Percentiles rank a stretch among this genome's conserved stretches.
Conservation (phyloP, 768 basidiomycete species). For the Hypholoma sublateritium region DNA sequence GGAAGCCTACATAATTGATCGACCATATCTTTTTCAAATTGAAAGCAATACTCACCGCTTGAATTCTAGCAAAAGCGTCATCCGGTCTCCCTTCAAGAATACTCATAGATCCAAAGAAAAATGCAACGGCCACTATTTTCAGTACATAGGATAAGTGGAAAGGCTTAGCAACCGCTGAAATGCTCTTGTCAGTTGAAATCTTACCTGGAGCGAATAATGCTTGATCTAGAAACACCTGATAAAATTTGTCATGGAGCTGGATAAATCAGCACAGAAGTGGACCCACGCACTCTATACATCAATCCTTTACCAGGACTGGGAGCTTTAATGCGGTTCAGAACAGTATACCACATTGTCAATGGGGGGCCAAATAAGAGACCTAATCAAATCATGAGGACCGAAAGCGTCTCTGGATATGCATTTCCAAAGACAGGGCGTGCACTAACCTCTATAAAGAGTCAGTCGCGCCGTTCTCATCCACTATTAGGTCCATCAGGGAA, state of each 20-base stretch:
- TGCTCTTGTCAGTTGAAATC: constrained; percentile 7
- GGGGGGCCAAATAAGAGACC: constrained; percentile 78
- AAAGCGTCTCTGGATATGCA: background rate
- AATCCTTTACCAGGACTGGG: constrained; percentile 54
- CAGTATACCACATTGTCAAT: constrained; percentile 79
- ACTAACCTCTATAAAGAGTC: constrained; percentile 69
- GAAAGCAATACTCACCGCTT: constrained; percentile 35
- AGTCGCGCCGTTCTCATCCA: constrained; percentile 54
- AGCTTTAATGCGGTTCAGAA: constrained; percentile 72
- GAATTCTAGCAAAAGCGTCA: constrained; percentile 45
- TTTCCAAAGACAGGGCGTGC: background rate
- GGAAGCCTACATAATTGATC: constrained; percentile 48
- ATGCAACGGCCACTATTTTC: constrained; percentile 33
- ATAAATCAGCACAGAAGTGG: background rate
- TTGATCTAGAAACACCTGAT: constrained; percentile 80
- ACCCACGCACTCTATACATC: constrained; percentile 54
- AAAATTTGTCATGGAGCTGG: background rate
- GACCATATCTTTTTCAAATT: background rate
- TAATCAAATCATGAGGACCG: constrained; percentile 12
- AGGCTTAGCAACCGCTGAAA: constrained; percentile 18
- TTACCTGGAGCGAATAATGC: constrained; percentile 68
- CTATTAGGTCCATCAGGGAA: background rate
- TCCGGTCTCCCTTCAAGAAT: constrained; percentile 71
- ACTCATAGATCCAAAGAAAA: constrained; percentile 72
- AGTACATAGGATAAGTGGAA: no score